A percentile compares a stretch with the other conserved stretches of the same genome.
These are phyloP conservation scores for Schwanniomyces sp. DNA, from an alignment of 805 yeast genomes.

Conservation along the genomic window DNA sequence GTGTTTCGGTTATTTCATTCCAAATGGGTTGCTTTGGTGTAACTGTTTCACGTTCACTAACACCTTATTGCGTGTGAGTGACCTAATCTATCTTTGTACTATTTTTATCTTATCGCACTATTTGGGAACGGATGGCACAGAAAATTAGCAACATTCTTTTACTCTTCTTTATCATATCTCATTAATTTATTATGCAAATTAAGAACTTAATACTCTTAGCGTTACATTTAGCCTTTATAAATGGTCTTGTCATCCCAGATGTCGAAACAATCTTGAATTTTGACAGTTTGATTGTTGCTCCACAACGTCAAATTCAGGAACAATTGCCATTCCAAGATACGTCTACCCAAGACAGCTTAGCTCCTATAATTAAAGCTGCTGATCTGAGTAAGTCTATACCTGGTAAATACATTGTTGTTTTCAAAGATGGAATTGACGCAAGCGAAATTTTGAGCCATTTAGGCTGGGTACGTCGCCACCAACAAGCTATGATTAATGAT, in stretches of 20 bases:
- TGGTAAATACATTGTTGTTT: constrained; percentile 78
- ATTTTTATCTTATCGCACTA: neutral
- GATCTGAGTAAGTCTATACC: constrained; percentile 43
- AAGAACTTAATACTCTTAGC: neutral
- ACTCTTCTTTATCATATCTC: neutral
- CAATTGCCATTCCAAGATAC: neutral
- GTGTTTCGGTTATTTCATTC: too few species aligned
- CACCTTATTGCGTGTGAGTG: neutral
- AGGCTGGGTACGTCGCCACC: constrained; percentile 52
- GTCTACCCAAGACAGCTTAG: neutral
- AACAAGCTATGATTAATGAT: constrained; percentile 7
- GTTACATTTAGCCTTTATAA: constrained; percentile 1
- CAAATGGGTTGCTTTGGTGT: too few species aligned
- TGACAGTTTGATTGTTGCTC: neutral
- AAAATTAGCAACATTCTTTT: neutral
- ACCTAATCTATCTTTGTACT: neutral
- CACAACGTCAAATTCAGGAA: neutral
- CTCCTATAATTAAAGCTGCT: neutral
- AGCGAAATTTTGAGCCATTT: constrained; percentile 61
- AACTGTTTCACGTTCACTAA: too few species aligned
- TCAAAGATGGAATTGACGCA: constrained; percentile 60
- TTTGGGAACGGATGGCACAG: neutral
- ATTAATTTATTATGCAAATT: neutral
- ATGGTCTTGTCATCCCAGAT: constrained; percentile 8
- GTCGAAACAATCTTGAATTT: constrained; percentile 7